Conservation (phyloP, 2,329 filamentous ascomycete species). For the Fusarium sp. region DNA sequence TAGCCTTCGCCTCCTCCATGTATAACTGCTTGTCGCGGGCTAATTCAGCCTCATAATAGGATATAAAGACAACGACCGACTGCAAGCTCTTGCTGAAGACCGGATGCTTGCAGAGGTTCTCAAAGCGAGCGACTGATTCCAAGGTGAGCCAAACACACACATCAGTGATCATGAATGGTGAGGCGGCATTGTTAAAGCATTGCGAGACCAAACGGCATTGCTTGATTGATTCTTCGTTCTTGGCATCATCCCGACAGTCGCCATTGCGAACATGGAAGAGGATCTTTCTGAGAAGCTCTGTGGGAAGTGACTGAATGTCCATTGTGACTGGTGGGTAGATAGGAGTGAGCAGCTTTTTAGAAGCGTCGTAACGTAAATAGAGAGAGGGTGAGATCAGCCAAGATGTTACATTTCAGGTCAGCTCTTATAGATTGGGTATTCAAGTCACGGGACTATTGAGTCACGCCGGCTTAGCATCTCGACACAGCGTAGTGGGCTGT, state of each 20-base stretch:
- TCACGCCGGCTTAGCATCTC: too few relatives aligned
- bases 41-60: constrained; percentile 2
- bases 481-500: too few relatives aligned
- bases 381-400: too few relatives aligned
- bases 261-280: neutral
- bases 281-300: neutral
- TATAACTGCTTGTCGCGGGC: neutral
- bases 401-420: neutral
- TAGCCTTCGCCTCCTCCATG: neutral
- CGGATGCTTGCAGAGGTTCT: neutral
- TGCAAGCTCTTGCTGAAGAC: neutral
- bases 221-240: neutral
- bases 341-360: too few relatives aligned
- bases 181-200: neutral
- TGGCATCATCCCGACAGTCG: neutral
- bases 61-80: neutral
- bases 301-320: constrained; percentile 1
- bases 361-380: too few relatives aligned
- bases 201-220: constrained; percentile 3
- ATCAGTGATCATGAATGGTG: neutral
- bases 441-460: too few relatives aligned
- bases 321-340: neutral
- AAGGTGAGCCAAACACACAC: neutral
- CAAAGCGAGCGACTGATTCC: neutral
- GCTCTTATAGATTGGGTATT: too few relatives aligned